These are phyloP conservation scores for Zarea fungicola DNA, from an alignment of 2,329 filamentous ascomycete genomes.

Conservation along the genomic window DNA sequence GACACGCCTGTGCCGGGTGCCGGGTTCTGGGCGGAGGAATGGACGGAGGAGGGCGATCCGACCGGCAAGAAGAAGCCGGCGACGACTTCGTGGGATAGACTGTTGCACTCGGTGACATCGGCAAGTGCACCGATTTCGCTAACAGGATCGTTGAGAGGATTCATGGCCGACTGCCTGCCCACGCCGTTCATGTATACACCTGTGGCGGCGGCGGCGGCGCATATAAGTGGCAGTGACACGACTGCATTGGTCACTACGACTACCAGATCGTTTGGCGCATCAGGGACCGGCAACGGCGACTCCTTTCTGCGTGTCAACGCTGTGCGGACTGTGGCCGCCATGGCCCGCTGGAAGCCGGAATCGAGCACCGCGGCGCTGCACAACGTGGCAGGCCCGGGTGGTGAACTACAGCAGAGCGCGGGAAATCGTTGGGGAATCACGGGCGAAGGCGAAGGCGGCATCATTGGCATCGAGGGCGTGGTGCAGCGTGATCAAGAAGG, in stretches of 20 bases:
- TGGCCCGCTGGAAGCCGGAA: conserved; percentile 57
- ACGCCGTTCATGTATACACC: conserved; percentile 38
- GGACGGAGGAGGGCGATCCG: conserved; percentile 48
- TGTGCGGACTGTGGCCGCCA: conserved; percentile 65
- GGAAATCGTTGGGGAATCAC: conserved; percentile 66
- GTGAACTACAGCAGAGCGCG: conserved; percentile 70
- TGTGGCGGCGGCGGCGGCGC: conserved; percentile 4
- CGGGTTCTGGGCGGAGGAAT: conserved; percentile 87
- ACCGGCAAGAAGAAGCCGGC: conserved; percentile 16
- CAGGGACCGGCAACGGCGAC: conserved; percentile 84
- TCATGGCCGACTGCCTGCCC: conserved; percentile 58
- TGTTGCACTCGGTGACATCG: conserved; percentile 17
- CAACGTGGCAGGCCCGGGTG: conserved; percentile 62
- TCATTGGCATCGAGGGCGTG: conserved; percentile 71
- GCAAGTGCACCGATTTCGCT: conserved; percentile 19
- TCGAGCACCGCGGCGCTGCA: conserved; percentile 54
- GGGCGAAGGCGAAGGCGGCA: conserved; percentile 77
- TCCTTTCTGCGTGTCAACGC: conserved; percentile 73
- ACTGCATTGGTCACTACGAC: conserved; percentile 26
- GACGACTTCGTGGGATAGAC: conserved; percentile 15
- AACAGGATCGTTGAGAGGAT: conserved; percentile 36
- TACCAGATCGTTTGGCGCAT: conserved; percentile 53
- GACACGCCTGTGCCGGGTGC: conserved; percentile 81
- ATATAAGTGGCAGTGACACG: background rate
- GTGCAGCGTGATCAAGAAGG: conserved; percentile 41